Percentiles rank a stretch among this genome's conserved stretches.
Conservation (phyloP, 1,139 yeast genomes). For the Pichia inconspicua region DNA sequence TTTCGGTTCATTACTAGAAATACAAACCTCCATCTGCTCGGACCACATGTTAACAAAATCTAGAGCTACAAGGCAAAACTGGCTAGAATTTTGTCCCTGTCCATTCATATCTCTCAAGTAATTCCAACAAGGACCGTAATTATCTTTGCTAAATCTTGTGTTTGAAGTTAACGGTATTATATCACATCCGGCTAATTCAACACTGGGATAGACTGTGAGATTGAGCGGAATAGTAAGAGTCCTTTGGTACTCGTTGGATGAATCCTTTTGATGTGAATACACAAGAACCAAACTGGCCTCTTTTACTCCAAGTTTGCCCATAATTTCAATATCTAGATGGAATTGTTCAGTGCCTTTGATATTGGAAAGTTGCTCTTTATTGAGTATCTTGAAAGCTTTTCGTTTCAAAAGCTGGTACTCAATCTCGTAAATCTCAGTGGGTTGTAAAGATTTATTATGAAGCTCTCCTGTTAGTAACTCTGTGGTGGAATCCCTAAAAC, state of each 20-base stretch:
- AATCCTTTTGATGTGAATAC: conserved; percentile 43
- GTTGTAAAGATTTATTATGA: conserved; percentile 37
- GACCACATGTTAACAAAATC: conserved; percentile 71
- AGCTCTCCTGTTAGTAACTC: conserved; percentile 48
- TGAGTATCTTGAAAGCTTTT: conserved; percentile 42
- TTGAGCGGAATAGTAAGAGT: conserved; percentile 55
- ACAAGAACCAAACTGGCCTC: conserved; percentile 60
- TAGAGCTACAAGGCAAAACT: conserved; percentile 54
- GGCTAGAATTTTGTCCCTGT: conserved; percentile 32
- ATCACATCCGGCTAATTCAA: conserved; percentile 71
- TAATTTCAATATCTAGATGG: conserved; percentile 48
- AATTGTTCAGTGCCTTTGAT: conserved; percentile 22
- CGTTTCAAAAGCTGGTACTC: conserved; percentile 60
- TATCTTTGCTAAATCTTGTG: conserved; percentile 22
- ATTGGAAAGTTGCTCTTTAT: conserved; percentile 22
- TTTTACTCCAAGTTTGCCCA: conserved; percentile 69
- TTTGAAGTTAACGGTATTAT: conserved; percentile 42
- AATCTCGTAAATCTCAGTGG: conserved; percentile 63
- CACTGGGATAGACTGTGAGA: conserved; percentile 61
- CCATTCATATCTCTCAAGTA: conserved; percentile 22
- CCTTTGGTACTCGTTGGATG: conserved; percentile 36
- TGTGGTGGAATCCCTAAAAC: conserved; percentile 67
- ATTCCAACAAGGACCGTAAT: conserved; percentile 27
- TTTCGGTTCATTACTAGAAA: conserved; percentile 15
- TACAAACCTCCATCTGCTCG: conserved; percentile 31